Evolutionary conservation across 345 rosid genomes (phyloP), one percentile per base, ranked within the genome.

Genomic region (Excoecaria cochinchinensis): DNA sequence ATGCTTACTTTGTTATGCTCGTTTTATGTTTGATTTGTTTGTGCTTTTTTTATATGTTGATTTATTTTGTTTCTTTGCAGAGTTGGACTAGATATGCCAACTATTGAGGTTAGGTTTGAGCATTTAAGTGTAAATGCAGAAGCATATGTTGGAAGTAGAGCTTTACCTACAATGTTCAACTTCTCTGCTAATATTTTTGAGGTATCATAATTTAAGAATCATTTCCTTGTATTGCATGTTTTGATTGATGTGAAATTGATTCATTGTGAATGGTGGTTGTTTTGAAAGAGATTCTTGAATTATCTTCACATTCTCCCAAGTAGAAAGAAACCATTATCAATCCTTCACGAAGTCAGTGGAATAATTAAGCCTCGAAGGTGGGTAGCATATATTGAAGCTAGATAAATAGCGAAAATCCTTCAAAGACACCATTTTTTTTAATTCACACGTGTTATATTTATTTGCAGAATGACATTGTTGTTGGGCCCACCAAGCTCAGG

Each of bases 71-170:
- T 63, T 16, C 8, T 38, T 3, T 16, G 69, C 86, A 92, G 98
- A 77, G 97, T 95, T 76, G 97, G 97, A 63, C 81, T 95, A 11
- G 91, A 91, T 67, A 78, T 92, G 77, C 97, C 99, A 38, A 89
- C 94, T 1, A 92, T 94, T 72, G 94, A 94, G 84, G 98, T 94
- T 8, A 85, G 96, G 80, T 94, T 94, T 31, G 94, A 91, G 83
- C 90, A 89, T 82, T 55, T 94, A 8, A 87, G 80, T 72, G 83
- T 90, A 2, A 87, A 88, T 64, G 91, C 91, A 8, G 90, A 88
- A 79, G 90, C 94, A 53, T 78, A 88, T 79, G 85, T 85, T 1
- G 91, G 94, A 71, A 40, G 89, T 69, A 84, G 94, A 84, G 91
- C 91, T 53, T 75, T 88, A 19, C 94, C 94, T 31, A 88, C 94